Evolutionary conservation across 305 asterid species (phyloP), one percentile per base, ranked within the genome.

Genomic region (Galium porrigens): DNA sequence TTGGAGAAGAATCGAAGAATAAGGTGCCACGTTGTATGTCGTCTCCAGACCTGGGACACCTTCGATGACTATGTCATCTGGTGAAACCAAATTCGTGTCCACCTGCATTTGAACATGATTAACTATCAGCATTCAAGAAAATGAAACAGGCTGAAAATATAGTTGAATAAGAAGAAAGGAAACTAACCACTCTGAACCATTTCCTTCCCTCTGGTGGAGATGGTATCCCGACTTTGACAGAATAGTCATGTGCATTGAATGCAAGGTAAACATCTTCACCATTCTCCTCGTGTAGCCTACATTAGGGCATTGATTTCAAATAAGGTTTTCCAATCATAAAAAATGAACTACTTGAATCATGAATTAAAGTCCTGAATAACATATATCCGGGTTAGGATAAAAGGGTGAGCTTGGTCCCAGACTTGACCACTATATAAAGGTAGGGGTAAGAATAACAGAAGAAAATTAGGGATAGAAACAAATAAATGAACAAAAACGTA

Each of bases 151-250:
- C 17, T 8, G 33, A 4, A 39, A 39, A 8, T 18, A 22, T 44
- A 48, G 61, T 11, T 3, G 39, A 55, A 25, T 46, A 30, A 37
- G 67, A 34, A 32, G 7, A 69, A 58, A 46, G 66, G 54, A 72
- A 69, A 75, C 98, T 85, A 68, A 91, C 98, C 94, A 91, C 90
- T 67, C 96, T 87, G 76, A 74, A 78, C 98, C 98, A 91, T 37
- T 34, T 74, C 73, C 78, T 77, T 66, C 59, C 68, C 59, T 48
- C 65, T 68, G 98, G 94, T 15, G 94, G 94, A 33, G 86, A 77
- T 5, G 98, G 98, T 72, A 91, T 70, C 61, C 51, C 69, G 68
- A 79, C 81, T 72, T 78, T 71, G 65, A 91, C 77, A 58, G 65
- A 78, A 74, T 79, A 85, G 77, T 85, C 87, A 66, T 86, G 96